A percentile compares a stretch with the other conserved stretches of the same genome.
These are phyloP conservation scores for Aspergillus fumigatiaffinis DNA, from an alignment of 2,329 filamentous ascomycete species.

Conservation along the genomic window DNA sequence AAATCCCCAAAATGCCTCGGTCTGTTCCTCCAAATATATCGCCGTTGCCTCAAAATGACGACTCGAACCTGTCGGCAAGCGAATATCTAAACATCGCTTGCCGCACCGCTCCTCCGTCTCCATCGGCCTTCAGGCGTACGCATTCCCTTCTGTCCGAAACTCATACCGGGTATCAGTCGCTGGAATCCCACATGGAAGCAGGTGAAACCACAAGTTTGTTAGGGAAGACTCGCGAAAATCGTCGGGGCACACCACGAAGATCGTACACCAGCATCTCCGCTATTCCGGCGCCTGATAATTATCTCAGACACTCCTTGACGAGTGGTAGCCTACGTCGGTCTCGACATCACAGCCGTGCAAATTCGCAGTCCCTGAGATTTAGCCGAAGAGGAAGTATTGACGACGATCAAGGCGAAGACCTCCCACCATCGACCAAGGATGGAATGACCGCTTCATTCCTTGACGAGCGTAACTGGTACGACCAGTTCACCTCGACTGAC, in stretches of 20 bases:
- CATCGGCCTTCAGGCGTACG: conserved; percentile 27
- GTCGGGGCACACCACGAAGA: conserved; percentile 23
- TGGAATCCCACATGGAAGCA: conserved; percentile 27
- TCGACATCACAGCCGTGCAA: conserved; percentile 47
- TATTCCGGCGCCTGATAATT: conserved; percentile 28
- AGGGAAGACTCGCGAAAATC: conserved; percentile 14
- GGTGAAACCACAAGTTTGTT: conserved; percentile 36
- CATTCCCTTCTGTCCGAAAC: conserved; percentile 29
- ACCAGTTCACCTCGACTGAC: conserved; percentile 95
- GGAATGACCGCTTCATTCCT: conserved; percentile 57
- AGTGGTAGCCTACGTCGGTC: conserved; percentile 37
- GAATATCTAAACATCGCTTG: conserved; percentile 10
- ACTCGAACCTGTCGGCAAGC: conserved; percentile 5
- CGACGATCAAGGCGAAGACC: conserved; percentile 38
- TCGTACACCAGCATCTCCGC: conserved; percentile 37
- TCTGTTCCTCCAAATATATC: conserved; percentile 25
- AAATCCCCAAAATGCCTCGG: conserved; percentile 24
- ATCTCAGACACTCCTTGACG: conserved; percentile 32
- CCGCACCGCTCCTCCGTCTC: conserved; percentile 36
- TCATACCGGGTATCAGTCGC: conserved; percentile 30
- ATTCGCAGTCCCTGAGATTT: conserved; percentile 50
- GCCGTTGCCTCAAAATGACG: conserved; percentile 13
- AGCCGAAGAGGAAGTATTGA: conserved; percentile 53
- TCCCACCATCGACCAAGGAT: conserved; percentile 45
- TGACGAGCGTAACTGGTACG: conserved; percentile 94